Percentiles rank a stretch among this genome's conserved stretches.
These are phyloP conservation scores for Cladobotryum protrusum DNA, from an alignment of 2,329 filamentous ascomycete species.

Conservation along the genomic window DNA sequence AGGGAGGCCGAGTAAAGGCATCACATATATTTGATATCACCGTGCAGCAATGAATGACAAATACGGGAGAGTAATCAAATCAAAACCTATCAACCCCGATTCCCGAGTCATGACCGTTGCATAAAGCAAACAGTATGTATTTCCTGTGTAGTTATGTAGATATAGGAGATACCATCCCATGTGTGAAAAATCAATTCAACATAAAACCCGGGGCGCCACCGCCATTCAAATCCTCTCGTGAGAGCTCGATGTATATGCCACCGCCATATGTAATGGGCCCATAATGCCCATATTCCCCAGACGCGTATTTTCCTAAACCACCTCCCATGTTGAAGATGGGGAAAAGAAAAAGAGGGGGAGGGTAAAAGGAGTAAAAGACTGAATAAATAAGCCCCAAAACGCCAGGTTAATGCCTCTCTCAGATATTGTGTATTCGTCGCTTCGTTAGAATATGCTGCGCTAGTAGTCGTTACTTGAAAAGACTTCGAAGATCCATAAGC, in stretches of 20 bases:
- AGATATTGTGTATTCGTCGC: not conserved
- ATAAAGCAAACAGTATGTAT: no score
- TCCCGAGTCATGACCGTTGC: no score
- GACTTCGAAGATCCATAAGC: slow-evolving; percentile 50
- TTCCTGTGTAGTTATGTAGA: no score
- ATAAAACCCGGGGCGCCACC: slow-evolving; percentile 10
- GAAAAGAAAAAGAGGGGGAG: not conserved
- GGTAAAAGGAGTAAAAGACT: not conserved
- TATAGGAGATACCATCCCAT: no score
- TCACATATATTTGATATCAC: not conserved
- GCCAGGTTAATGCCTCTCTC: not conserved
- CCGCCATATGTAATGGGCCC: slow-evolving; percentile 3
- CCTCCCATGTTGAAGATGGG: not conserved
- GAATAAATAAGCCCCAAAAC: slow-evolving; percentile 1
- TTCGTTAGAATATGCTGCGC: not conserved
- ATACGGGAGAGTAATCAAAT: not conserved
- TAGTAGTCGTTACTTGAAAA: slow-evolving; percentile 42
- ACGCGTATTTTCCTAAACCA: not conserved
- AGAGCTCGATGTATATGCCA: slow-evolving; percentile 20
- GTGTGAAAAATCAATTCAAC: slow-evolving; percentile 2
- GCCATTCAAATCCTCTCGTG: slow-evolving; percentile 21
- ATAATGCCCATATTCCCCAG: not conserved
- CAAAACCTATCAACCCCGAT: not conserved
- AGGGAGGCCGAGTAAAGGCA: not conserved
- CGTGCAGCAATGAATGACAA: not conserved